Base-by-base conservation (phyloP, 108 stramenopile species). In the Chaetoceros tenuissimus region DNA sequence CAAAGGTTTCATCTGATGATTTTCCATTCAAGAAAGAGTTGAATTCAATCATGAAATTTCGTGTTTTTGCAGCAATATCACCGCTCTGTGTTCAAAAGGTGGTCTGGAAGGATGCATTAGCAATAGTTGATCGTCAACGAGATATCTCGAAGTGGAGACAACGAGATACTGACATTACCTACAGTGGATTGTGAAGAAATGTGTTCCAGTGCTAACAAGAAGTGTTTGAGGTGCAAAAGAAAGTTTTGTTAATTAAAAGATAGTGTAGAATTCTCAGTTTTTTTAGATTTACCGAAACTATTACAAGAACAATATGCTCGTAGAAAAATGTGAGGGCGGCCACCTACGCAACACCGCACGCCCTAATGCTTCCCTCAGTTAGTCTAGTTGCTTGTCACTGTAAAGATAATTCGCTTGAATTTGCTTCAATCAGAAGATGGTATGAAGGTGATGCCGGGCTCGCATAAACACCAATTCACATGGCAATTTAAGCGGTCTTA, bases 131-230 rank as follows among this genome's bases (percentile, higher is more conserved):
- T 43, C 7, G 57, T 2, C 43, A 30, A 21, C 28, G 18, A 28
- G 49, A 24, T 7, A 46, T 62, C 52, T 59, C 63, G 2, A 68
- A 61, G 24, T 81, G 82, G 82, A 66, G 82, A 59, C 59, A 81
- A 29, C 63, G 75, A 17, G 89, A 90, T 64, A 77, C 89, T 0
- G 89, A 90, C 58, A 90, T 90, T 64, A 71, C 57, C 18, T 90
- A 86, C 59, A 84, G 82, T 54, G 89, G 88, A 10, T 13, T 5
- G 34, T 10, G 34, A 40, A 13, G 34, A 40, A 40, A 40, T 13
- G 5, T 40, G 5, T 13, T 40, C 13, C 13, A 13, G 34, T 10
- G 8, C 13, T 10, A 40, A 10, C 34, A 40, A 40, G 34, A 40
- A 40, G 34, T 40, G 13, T 40, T 10, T 40, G 8, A 40, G 5